These are phyloP conservation scores for Lobosporangium transversale DNA, from an alignment of 192 early-diverging fungal species.

Conservation along the genomic window DNA sequence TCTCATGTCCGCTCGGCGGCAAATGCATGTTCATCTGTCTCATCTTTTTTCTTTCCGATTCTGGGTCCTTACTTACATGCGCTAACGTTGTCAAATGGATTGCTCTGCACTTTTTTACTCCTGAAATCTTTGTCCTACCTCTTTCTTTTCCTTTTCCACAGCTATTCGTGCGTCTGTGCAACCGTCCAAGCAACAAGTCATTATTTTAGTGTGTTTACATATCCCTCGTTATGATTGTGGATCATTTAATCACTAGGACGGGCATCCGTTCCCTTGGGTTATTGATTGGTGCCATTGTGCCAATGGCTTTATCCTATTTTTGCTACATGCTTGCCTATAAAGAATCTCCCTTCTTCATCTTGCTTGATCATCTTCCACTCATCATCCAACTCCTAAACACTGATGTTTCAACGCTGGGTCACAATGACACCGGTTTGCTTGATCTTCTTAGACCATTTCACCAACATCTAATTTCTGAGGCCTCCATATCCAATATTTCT, in stretches of 20 bases:
- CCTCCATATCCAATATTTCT: background rate
- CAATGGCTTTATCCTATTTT: slow-evolving; percentile 24
- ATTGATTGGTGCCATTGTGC: slow-evolving; percentile 19
- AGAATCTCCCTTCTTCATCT: slow-evolving; percentile 29
- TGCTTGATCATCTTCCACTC: slow-evolving; percentile 10
- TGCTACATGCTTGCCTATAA: slow-evolving; percentile 42
- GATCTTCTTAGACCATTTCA: background rate
- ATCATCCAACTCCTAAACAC: slow-evolving; percentile 23
- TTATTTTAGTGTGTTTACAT: too few species aligned
- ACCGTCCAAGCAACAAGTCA: too few species aligned
- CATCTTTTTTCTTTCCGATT: too few species aligned
- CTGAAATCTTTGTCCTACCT: too few species aligned
- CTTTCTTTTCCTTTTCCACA: too few species aligned
- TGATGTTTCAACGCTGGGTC: background rate
- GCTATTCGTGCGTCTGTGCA: too few species aligned
- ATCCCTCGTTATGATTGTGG: slow-evolving; percentile 23
- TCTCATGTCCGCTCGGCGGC: too few species aligned
- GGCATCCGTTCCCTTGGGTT: slow-evolving; percentile 30
- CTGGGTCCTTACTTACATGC: too few species aligned
- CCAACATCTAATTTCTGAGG: background rate
- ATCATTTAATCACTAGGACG: slow-evolving; percentile 30
- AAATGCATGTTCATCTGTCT: too few species aligned
- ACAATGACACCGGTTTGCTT: background rate
- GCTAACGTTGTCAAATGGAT: too few species aligned
- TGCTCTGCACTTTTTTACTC: too few species aligned